phyloP scores from a whole-genome alignment of 805 yeast species.

The Pichia paraexigua region DNA sequence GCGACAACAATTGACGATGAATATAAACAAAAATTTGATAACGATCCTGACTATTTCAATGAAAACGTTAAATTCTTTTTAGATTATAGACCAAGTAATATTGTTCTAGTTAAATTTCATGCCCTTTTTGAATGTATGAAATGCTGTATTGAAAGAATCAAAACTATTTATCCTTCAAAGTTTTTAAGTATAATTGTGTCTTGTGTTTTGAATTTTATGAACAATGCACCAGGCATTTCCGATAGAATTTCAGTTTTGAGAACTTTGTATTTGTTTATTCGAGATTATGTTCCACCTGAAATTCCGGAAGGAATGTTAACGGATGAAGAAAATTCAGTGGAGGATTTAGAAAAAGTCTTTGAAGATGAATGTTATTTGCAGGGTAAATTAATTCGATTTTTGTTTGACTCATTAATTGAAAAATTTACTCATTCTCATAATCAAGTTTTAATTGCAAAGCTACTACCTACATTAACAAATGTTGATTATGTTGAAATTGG shows the following conservation, averaged over 20 bases:
- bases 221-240: constrained; percentile 31
- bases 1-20: neutral
- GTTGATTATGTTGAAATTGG: neutral
- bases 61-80: neutral
- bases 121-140: constrained; percentile 57
- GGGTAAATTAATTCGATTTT: constrained; percentile 54
- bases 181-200: constrained; percentile 64
- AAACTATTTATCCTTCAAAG: constrained; percentile 70
- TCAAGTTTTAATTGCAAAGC: neutral
- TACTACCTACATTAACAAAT: neutral
- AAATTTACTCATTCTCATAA: neutral
- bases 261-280: constrained; percentile 54
- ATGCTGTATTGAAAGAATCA: constrained; percentile 50
- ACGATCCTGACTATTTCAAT: neutral
- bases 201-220: constrained; percentile 46
- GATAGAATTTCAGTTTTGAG: constrained; percentile 36
- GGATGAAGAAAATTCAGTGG: constrained; percentile 28
- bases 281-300: constrained; percentile 47
- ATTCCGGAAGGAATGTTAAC: constrained; percentile 30
- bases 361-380: constrained; percentile 57
- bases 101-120: constrained; percentile 39
- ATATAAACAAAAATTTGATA: constrained; percentile 11
- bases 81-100: neutral
- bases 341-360: constrained; percentile 32
- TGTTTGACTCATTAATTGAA: constrained; percentile 41